Evolutionary conservation across 2,329 filamentous ascomycete species (phyloP), one percentile per base, ranked within the genome.

Genomic region (Mycosphaerella arachidis): DNA sequence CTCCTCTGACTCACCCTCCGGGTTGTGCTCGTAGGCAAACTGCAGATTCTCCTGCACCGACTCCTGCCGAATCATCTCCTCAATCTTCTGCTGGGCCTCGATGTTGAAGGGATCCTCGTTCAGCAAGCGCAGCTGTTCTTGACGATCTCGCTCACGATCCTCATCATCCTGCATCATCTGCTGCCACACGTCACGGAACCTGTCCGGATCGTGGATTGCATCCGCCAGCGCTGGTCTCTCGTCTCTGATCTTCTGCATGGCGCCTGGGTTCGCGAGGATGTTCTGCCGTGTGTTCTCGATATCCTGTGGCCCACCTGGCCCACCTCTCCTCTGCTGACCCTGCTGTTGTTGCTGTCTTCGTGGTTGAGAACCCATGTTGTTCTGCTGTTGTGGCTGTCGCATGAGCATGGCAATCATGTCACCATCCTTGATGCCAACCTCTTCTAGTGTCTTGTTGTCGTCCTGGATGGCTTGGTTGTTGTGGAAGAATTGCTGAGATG

Each of bases 61-160:
- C 77, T 97, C 90, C 76, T 97, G 90, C 57, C 94, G 87, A 72
- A 99, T 99, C 76, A 97, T 95, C 77, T 99, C 94, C 72, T 94
- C 93, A 63, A 99, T 99, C 77, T 88, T 91, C 51, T 83, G 83
- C 77, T 99, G 94, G 8, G 92, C 91, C 65, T 97, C 92, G 29
- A 91, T 79, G 72, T 99, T 93, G 77, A 97, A 97, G 0, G 93
- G 92, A 70, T 99, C 94, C 9, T 92, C 89, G 73, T 97, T 97
- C 62, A 97, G 81, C 70, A 89, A 82, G 63, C 87, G 87, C 68
- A 97, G 92, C 73, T 93, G 87, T 56, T 90, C 86, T 73, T 92
- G 86, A 61, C 93, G 88, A 73, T 92, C 88, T 30, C 83, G 82
- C 62, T 92, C 88, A 59, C 87, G 84, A 58, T 89, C 83, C 54